Base-by-base conservation (phyloP, 2,329 filamentous ascomycete species). In the Beauveria sp. region DNA sequence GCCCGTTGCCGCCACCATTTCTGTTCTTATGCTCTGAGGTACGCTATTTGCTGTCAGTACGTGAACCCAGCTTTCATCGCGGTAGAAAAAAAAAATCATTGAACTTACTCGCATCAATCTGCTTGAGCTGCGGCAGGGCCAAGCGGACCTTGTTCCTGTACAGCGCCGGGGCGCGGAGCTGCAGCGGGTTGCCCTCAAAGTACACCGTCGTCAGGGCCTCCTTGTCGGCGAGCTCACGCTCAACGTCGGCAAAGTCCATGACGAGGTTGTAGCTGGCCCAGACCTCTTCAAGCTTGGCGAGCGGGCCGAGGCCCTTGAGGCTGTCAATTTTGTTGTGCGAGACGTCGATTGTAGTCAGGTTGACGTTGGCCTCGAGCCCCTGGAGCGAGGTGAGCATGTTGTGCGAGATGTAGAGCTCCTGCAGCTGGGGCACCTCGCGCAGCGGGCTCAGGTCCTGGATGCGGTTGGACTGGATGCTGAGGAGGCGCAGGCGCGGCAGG, bases 51-150 rank as follows among this genome's bases (percentile, higher is more conserved):
- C 10, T n/a, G 43, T 62, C 34, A 62, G 50, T 22, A 52, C 20
- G 1, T 20, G 16, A 22, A 38, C 5, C 34, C n/a, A 9, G 3
- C 12, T 38, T 14, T 14, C 34, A 6, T 38, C 5, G 4, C 5
- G 5, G 12, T 14, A 38, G 4, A 22, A 16, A 18, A 18, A 10
- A 22, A n/a, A n/a, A 5, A 5, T 10, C 9, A 5, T 34, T 26
- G 42, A 90, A 90, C 92, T 86, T 81, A 97, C 93, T 96, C 63
- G 95, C 95, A 84, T 99, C 95, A 72, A 99, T 97, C 79, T 99
- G 93, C 72, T 84, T 84, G 58, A 99, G 79, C 73, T 95, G 89
- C 62, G 95, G 95, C 74, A 99, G 75, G 40, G 92, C 89, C 73
- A 99, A 76, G 63, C 88, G 83, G 49, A 99, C 86, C 77, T 99